Percentiles rank a stretch among this genome's conserved stretches.
phyloP scores from a whole-genome alignment of 208 protist species.

The Acanthamoeba polyphaga region DNA sequence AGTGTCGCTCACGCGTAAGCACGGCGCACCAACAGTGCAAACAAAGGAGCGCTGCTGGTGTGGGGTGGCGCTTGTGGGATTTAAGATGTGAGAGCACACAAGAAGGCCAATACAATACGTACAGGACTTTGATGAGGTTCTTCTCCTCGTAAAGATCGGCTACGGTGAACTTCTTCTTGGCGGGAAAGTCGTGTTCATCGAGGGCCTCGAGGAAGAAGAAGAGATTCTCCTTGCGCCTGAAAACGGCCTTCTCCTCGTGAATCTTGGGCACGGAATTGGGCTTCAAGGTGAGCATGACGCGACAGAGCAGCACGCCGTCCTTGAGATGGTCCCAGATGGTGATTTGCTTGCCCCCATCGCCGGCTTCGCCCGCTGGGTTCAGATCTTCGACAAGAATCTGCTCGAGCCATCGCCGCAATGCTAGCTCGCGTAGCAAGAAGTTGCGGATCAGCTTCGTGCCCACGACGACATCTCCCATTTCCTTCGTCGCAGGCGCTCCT shows the following conservation, averaged over 20 bases:
- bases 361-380: background rate
- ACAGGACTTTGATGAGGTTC: constrained; percentile 54
- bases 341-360: background rate
- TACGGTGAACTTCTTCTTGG: constrained; percentile 55
- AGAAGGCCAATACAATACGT: background rate
- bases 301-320: constrained; percentile 47
- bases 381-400: constrained; percentile 7
- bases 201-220: constrained; percentile 68
- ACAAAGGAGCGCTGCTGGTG: background rate
- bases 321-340: constrained; percentile 23
- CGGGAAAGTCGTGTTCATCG: constrained; percentile 25
- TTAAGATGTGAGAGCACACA: background rate
- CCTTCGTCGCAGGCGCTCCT: background rate
- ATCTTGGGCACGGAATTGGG: constrained; percentile 59
- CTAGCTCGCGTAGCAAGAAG: constrained; percentile 32
- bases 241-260: constrained; percentile 27
- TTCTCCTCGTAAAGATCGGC: constrained; percentile 13
- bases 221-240: constrained; percentile 48
- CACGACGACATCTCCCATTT: constrained; percentile 46
- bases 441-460: constrained; percentile 30
- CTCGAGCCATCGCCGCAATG: constrained; percentile 41
- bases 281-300: constrained; percentile 54
- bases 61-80: background rate
- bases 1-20: background rate
- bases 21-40: background rate